phyloP scores from a whole-genome alignment of 257 asterid genomes.

The Nyctanthes arbortristis region DNA sequence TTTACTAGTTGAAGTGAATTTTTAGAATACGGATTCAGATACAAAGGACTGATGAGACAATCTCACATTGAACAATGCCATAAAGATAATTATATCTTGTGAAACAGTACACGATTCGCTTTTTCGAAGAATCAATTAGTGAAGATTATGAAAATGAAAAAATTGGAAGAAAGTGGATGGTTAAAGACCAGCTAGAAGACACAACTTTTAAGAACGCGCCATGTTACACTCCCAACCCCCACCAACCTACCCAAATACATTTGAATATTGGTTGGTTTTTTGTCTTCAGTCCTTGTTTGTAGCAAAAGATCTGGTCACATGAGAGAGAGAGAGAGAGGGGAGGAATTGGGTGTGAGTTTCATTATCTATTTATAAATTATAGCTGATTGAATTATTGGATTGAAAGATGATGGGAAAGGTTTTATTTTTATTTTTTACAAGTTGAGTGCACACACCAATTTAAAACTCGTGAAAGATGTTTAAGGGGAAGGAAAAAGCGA shows the following conservation, averaged over 20 bases:
- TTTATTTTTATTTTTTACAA: conserved; percentile 20
- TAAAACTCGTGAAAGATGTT: too few relatives aligned
- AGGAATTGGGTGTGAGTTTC: conserved; percentile 1
- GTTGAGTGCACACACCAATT: too few relatives aligned
- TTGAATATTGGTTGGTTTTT: conserved; percentile 18
- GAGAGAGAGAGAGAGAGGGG: conserved; percentile 23
- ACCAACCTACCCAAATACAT: conserved; percentile 17
- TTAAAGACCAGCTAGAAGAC: conserved; percentile 7
- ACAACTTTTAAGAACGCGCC: conserved; percentile 49
- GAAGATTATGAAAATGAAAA: conserved; percentile 15
- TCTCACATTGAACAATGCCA: conserved; percentile 37
- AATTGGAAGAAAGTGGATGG: conserved; percentile 27
- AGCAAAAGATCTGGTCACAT: conserved; percentile 43
- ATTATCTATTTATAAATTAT: conserved; percentile 11
- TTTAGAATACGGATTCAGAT: too few relatives aligned
- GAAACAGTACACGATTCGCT: too few relatives aligned
- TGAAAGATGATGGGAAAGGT: conserved; percentile 14
- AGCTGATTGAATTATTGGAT: conserved; percentile 44
- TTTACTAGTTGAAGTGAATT: too few relatives aligned
- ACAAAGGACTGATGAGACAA: too few relatives aligned
- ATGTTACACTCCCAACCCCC: conserved; percentile 36
- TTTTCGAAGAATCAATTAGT: not conserved
- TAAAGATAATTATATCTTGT: conserved; percentile 12
- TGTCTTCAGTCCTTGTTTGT: conserved; percentile 24
- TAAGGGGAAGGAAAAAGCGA: too few relatives aligned